These are phyloP conservation scores for Cyberlindnera mississippiensis DNA, from an alignment of 805 yeast species.

Conservation along the genomic window DNA sequence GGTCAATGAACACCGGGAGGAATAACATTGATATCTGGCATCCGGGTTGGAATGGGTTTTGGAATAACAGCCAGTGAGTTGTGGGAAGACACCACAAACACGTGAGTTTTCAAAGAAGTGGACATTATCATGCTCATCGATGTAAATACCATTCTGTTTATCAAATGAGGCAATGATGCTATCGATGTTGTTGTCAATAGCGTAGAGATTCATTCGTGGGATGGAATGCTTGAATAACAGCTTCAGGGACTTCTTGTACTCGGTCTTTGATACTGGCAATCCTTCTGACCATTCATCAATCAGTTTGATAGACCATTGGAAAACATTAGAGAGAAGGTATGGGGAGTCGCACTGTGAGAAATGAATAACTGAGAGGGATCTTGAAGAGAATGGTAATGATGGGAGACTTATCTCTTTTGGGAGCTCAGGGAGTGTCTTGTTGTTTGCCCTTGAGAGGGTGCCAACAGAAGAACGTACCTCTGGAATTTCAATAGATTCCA, in stretches of 20 bases:
- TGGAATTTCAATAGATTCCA: conserved; percentile 16
- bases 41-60: conserved; percentile 22
- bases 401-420: conserved; percentile 44
- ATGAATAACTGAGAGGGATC: conserved; percentile 44
- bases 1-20: conserved; percentile 34
- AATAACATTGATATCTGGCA: conserved; percentile 27
- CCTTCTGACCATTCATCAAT: conserved; percentile 52
- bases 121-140: conserved; percentile 30
- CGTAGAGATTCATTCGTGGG: conserved; percentile 45
- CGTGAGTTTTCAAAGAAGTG: conserved; percentile 29
- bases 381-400: conserved; percentile 52
- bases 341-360: conserved; percentile 44
- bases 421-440: conserved; percentile 35
- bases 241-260: conserved; percentile 50
- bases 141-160: conserved; percentile 38
- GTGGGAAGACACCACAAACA: conserved; percentile 41
- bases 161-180: conserved; percentile 42
- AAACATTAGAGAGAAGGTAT: conserved; percentile 45
- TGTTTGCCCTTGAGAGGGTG: background rate
- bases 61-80: conserved; percentile 45
- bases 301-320: conserved; percentile 48
- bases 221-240: conserved; percentile 47
- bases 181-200: conserved; percentile 48
- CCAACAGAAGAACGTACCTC: background rate
- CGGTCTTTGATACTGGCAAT: conserved; percentile 43